phyloP scores from a whole-genome alignment of 2,329 filamentous ascomycete species.

The Zarea fungicola region DNA sequence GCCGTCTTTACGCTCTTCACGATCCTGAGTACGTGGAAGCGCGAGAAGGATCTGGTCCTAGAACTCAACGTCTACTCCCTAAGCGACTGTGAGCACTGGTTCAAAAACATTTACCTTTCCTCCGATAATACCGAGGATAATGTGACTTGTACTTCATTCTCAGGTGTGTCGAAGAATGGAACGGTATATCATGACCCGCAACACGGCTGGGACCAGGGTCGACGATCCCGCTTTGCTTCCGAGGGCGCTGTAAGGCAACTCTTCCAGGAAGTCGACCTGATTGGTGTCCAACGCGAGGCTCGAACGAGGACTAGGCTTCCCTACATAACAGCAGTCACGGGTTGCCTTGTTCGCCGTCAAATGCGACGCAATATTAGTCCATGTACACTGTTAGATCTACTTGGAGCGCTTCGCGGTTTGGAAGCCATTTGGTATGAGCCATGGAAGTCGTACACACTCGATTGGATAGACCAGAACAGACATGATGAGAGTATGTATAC shows the following conservation, averaged over 20 bases:
- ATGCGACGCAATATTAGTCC: constrained; percentile 23
- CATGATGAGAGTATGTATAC: too few species aligned
- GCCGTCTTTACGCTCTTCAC: constrained; percentile 25
- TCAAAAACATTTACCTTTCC: constrained; percentile 24
- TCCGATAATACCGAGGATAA: constrained; percentile 19
- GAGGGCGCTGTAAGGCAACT: constrained; percentile 20
- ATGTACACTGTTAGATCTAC: constrained; percentile 15
- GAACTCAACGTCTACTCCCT: constrained; percentile 30
- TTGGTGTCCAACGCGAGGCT: too few species aligned
- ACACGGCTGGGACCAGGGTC: constrained; percentile 28
- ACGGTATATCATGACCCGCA: constrained; percentile 19
- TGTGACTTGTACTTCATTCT: too few species aligned
- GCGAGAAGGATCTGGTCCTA: constrained; percentile 22
- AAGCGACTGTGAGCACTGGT: constrained; percentile 31
- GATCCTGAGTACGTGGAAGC: constrained; percentile 26
- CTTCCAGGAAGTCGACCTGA: constrained; percentile 18
- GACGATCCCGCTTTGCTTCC: constrained; percentile 20
- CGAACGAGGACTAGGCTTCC: too few species aligned
- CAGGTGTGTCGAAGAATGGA: background rate
- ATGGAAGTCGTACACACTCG: constrained; percentile 25
- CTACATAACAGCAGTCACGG: constrained; percentile 24
- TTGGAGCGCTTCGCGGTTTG: constrained; percentile 22
- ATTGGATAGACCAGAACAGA: constrained; percentile 1
- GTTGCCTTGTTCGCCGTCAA: constrained; percentile 29
- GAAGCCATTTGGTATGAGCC: constrained; percentile 28